Percentiles rank a stretch among this genome's conserved stretches.
Conservation (phyloP, 2,329 filamentous ascomycete genomes). For the Dothistroma pini region DNA sequence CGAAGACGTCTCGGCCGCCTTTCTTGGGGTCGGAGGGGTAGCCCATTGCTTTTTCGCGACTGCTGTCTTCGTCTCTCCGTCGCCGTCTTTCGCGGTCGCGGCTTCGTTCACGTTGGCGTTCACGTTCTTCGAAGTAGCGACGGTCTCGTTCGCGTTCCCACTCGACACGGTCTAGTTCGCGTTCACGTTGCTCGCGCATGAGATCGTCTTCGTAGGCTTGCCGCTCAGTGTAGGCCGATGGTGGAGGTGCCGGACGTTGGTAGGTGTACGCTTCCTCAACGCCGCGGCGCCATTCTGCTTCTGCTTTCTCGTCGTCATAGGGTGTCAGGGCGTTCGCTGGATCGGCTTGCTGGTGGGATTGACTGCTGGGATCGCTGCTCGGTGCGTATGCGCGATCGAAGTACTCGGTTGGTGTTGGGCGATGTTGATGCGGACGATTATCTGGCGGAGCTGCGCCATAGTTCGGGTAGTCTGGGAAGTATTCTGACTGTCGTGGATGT, state of each 20-base stretch:
- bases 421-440: constrained; percentile 1
- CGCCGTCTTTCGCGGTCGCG: constrained; percentile 10
- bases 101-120: constrained; percentile 15
- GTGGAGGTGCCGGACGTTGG: constrained; percentile 12
- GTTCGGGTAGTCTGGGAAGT: constrained; percentile 3
- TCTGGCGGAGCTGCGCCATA: constrained; percentile 5
- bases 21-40: constrained; percentile 22
- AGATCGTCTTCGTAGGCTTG: constrained; percentile 8
- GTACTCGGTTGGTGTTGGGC: constrained; percentile 4
- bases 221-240: constrained; percentile 8
- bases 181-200: constrained; percentile 6
- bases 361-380: not conserved
- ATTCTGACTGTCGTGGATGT: not conserved
- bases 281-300: constrained; percentile 22
- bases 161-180: not conserved
- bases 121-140: constrained; percentile 17
- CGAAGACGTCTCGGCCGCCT: constrained; percentile 26
- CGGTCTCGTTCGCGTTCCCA: constrained; percentile 6
- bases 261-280: constrained; percentile 13
- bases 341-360: constrained; percentile 4
- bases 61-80: constrained; percentile 17
- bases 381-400: constrained; percentile 6
- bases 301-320: constrained; percentile 30
- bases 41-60: constrained; percentile 15
- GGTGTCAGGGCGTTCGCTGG: constrained; percentile 19